Evolutionary conservation across 768 basidiomycete species (phyloP), one percentile per base, ranked within the genome.

Genomic region (Rhodotorula diobovata): DNA sequence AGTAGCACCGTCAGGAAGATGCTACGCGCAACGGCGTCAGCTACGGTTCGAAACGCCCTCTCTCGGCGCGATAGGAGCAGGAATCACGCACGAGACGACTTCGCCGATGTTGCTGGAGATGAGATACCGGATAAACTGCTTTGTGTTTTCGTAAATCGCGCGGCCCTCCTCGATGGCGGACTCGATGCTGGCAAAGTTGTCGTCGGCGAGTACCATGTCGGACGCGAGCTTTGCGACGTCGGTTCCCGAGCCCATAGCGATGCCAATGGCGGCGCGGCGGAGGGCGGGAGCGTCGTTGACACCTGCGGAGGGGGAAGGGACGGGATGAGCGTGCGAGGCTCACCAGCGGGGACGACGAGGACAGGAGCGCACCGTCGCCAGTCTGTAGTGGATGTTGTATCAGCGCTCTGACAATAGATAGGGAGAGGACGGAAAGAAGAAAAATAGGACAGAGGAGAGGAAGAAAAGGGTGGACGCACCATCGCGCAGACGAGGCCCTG

Each of bases 121-220:
- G 79, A 99, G 88, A 83, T 98, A 99, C 77, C 95, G 89, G 81
- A 99, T 97, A 81, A 99, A 99, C 80, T 98, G 95, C 83, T 99
- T 99, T 56, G 94, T 98, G 82, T 99, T 99, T 83, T 97, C 97
- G 82, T 97, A 98, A 78, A 98, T 99, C 68, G 95, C 85, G 81
- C 95, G 84, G 76, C 95, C 95, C 82, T 99, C 95, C 81, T 98
- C 95, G 56, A 99, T 93, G 15, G 95, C 95, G 76, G 87, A 84
- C 80, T 96, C 94, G 81, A 99, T 97, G 14, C 93, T 94, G 20
- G 93, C 89, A 81, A 99, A 99, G 83, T 98, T 98, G 59, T 93
- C 93, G 80, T 95, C 93, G 11, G 91, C 90, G 61, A 94, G 86
- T 41, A 99, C 93, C 93, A 99, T 95, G 81, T 99, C 95, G 15